Evolutionary conservation across 371 early-diverging fungal genomes (phyloP).

Genomic region (Mortierella sp.): DNA sequence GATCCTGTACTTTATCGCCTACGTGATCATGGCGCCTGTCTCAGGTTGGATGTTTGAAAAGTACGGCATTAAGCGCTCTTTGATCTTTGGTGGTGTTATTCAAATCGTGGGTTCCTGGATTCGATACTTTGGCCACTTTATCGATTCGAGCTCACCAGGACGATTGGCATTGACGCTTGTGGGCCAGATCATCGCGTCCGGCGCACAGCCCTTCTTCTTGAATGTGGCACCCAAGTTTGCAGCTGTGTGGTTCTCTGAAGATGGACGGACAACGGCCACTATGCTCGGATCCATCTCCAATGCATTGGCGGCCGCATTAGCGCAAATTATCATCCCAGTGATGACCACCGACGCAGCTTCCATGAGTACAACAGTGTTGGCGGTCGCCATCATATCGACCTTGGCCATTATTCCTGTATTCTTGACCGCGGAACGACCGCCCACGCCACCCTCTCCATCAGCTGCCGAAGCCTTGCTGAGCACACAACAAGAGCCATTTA

Average conservation of each 20-base stretch:
- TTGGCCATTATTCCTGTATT: slow-evolving; percentile 57
- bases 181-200: slow-evolving; percentile 68
- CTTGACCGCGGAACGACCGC: slow-evolving; percentile 60
- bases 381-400: slow-evolving; percentile 58
- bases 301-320: slow-evolving; percentile 64
- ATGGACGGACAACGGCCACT: slow-evolving; percentile 70
- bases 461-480: slow-evolving; percentile 36
- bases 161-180: slow-evolving; percentile 57
- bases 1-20: slow-evolving; percentile 60
- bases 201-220: slow-evolving; percentile 69
- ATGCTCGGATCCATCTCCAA: slow-evolving; percentile 61
- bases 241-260: slow-evolving; percentile 73
- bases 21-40: slow-evolving; percentile 52
- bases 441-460: slow-evolving; percentile 59
- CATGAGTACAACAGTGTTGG: slow-evolving; percentile 55
- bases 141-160: slow-evolving; percentile 55
- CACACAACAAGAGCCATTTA: slow-evolving; percentile 53
- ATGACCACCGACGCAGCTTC: slow-evolving; percentile 54
- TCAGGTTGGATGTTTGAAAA: slow-evolving; percentile 61
- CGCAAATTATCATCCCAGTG: slow-evolving; percentile 63
- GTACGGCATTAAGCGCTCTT: slow-evolving; percentile 59
- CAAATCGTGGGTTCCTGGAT: slow-evolving; percentile 65
- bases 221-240: slow-evolving; percentile 71
- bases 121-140: slow-evolving; percentile 61
- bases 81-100: slow-evolving; percentile 58